phyloP scores from a whole-genome alignment of 208 protist genomes.

The Leishmania braziliensis region DNA sequence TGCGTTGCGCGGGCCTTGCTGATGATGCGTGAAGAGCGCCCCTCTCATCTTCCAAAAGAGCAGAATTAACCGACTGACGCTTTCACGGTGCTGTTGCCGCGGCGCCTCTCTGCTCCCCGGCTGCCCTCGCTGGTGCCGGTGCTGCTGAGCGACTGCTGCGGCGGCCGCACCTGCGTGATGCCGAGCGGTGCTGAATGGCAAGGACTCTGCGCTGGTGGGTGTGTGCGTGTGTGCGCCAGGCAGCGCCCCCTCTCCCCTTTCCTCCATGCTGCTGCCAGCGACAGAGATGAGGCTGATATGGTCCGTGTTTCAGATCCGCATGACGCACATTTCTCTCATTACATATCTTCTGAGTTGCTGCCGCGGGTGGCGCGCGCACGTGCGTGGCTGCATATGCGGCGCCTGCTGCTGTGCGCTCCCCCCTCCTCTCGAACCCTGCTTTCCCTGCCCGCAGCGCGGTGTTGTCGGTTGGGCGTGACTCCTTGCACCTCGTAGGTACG shows the following conservation, averaged over 20 bases:
- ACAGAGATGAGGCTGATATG: constrained; percentile 80
- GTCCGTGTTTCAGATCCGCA: constrained; percentile 79
- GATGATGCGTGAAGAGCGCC: constrained; percentile 59
- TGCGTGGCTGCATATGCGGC: neutral
- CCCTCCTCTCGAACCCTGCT: neutral
- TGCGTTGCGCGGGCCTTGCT: constrained; percentile 6
- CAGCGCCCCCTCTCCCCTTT: neutral
- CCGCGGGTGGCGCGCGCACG: neutral
- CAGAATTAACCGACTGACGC: constrained; percentile 52
- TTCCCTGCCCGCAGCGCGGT: constrained; percentile 5
- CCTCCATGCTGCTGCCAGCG: neutral
- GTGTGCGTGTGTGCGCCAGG: constrained; percentile 1
- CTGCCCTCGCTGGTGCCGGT: constrained; percentile 15
- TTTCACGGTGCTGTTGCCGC: constrained; percentile 1
- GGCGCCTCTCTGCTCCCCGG: neutral
- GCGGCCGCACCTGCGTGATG: constrained; percentile 20
- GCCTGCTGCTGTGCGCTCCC: neutral
- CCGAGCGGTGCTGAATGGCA: constrained; percentile 34
- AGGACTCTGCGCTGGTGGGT: neutral
- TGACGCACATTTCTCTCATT: constrained; percentile 51
- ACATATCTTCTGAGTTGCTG: constrained; percentile 67
- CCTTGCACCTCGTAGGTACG: constrained; percentile 19
- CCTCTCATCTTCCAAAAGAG: constrained; percentile 42
- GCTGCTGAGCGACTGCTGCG: neutral
- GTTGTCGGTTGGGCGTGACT: constrained; percentile 53